Base-by-base conservation (phyloP, 306 rosid genomes). In the Acmispon strigosus region DNA sequence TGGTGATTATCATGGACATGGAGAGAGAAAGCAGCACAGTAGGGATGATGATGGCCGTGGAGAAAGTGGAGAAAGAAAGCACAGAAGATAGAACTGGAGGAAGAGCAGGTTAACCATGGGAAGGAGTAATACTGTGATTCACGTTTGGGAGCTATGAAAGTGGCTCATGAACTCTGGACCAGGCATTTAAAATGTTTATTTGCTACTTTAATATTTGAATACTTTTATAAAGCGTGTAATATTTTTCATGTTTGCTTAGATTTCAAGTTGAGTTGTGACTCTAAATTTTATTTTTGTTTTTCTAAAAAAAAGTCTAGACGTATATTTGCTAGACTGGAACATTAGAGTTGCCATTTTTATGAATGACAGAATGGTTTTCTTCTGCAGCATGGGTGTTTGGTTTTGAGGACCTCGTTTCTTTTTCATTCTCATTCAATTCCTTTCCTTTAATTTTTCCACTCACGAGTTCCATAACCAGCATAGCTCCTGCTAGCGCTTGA, bases 1-100 rank as follows among this genome's bases (percentile, higher is more conserved):
- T 57, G 82, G 50, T 13, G 62, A 51, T 6, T 32, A 32, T 32
- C 37, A 5, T 39, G 32, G 7, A 13, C 66, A n/a, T 10, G 64
- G 64, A 29, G 66, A 69, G 14, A 69, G 81, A 61, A 76, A 76
- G 51, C 51, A 76, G 51, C 51, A 53, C 41, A 9, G 41, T 2
- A 44, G 66, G 74, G 70, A 50, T 34, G 78, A 69, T 50, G 89
- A 69, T 19, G 18, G 43, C 41, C 67, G 22, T 6, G 60, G 50
- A 57, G 68, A 63, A 59, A 59, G 22, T 6, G 60, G 50, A 57
- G 68, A 63, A 59, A 59, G 59, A 72, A 68, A 72, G 20, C 50
- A 32, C 7, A 32, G 8, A 32, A 32, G 37, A 5, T 32, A 32
- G 37, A 5, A 6, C 37, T 32, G 37, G 37, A 32, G 37, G 37